These are phyloP conservation scores for Beauveria medogensis DNA, from an alignment of 2,329 filamentous ascomycete genomes.

Conservation along the genomic window DNA sequence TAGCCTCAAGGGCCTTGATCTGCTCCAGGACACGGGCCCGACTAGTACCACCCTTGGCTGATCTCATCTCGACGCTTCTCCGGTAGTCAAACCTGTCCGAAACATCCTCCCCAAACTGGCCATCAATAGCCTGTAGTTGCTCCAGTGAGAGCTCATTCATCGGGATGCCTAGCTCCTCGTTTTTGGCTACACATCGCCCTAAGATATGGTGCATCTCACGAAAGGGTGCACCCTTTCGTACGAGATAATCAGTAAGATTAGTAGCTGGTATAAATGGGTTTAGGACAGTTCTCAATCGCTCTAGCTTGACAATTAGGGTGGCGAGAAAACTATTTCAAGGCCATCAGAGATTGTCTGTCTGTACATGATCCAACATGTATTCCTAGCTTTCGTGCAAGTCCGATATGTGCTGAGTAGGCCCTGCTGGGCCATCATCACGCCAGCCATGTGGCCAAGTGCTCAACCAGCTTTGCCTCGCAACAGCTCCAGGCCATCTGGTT, in stretches of 20 bases:
- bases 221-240: conserved; percentile 64
- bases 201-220: conserved; percentile 74
- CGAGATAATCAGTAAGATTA: conserved; percentile 57
- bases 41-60: conserved; percentile 60
- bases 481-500: background rate
- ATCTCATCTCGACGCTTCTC: conserved; percentile 66
- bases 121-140: conserved; percentile 60
- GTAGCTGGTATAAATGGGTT: conserved; percentile 78
- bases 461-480: conserved; percentile 51
- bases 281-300: conserved; percentile 71
- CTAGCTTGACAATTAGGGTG: conserved; percentile 62
- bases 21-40: conserved; percentile 47
- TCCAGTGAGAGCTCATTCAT: conserved; percentile 63
- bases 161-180: conserved; percentile 54
- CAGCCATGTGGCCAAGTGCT: conserved; percentile 22
- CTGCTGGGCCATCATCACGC: conserved; percentile 60
- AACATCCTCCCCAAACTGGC: conserved; percentile 64
- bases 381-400: conserved; percentile 84
- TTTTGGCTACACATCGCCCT: conserved; percentile 59
- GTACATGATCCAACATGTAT: conserved; percentile 76
- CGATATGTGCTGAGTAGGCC: conserved; percentile 75
- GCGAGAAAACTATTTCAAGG: conserved; percentile 68
- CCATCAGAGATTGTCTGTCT: conserved; percentile 76
- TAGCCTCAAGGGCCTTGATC: conserved; percentile 39
- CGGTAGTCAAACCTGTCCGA: conserved; percentile 70